These are phyloP conservation scores for Aspergillus heteromorphus DNA, from an alignment of 495 filamentous ascomycete species.

Conservation along the genomic window DNA sequence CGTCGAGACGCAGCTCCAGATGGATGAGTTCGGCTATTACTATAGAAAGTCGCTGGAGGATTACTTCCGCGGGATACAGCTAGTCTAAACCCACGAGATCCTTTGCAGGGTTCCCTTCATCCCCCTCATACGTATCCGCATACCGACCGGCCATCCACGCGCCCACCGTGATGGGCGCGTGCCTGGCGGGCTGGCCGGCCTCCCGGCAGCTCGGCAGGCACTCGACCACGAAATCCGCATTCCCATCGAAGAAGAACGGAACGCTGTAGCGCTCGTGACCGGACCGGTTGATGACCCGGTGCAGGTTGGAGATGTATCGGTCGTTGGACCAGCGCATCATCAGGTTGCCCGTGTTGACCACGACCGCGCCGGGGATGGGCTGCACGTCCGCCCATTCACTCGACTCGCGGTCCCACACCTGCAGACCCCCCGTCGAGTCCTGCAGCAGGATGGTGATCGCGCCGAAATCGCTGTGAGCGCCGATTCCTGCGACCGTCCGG, in stretches of 20 bases:
- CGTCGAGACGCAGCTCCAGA: slow-evolving; percentile 47
- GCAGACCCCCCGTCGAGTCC: slow-evolving; percentile 34
- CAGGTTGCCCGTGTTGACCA: slow-evolving; percentile 48
- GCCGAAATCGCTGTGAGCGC: slow-evolving; percentile 51
- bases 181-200: slow-evolving; percentile 7
- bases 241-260: slow-evolving; percentile 29
- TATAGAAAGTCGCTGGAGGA: not conserved
- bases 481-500: slow-evolving; percentile 23
- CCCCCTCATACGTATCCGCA: slow-evolving; percentile 20
- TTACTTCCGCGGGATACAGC: not conserved
- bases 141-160: slow-evolving; percentile 21
- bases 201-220: slow-evolving; percentile 18
- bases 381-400: slow-evolving; percentile 25
- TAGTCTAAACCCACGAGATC: not conserved
- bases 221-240: slow-evolving; percentile 18
- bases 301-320: slow-evolving; percentile 22
- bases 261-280: slow-evolving; percentile 21
- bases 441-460: slow-evolving; percentile 42
- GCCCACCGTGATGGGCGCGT: slow-evolving; percentile 22
- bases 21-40: slow-evolving; percentile 47
- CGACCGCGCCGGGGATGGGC: slow-evolving; percentile 32
- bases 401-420: slow-evolving; percentile 34
- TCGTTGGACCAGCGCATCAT: slow-evolving; percentile 27
- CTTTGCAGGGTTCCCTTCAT: not conserved
- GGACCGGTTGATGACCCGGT: slow-evolving; percentile 25